phyloP scores from a whole-genome alignment of 352 stramenopile genomes.

The Blastocystis sp. region DNA sequence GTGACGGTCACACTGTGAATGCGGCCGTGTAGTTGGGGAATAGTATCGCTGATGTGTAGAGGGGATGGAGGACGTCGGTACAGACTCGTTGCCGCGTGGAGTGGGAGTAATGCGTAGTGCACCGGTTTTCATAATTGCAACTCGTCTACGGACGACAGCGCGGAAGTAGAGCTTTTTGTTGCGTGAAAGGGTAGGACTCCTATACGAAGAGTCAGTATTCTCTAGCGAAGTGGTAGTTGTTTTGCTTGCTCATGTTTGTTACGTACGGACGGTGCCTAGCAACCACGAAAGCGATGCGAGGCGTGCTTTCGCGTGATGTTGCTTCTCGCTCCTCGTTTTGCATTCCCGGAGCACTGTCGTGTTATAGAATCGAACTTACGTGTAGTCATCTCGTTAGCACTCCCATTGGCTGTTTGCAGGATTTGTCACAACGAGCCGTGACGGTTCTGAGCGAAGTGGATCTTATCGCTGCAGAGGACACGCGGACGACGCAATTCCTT shows the following conservation, averaged over 20 bases:
- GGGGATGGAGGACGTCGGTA: neutral
- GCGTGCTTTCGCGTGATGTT: too few species aligned
- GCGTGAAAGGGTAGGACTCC: neutral
- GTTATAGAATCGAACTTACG: too few species aligned
- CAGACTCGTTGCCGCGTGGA: neutral
- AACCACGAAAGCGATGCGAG: too few species aligned
- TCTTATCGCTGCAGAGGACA: conserved; percentile 26
- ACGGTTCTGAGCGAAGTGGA: neutral
- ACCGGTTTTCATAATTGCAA: neutral
- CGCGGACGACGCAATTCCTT: conserved; percentile 21
- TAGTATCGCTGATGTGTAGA: neutral
- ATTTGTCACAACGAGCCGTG: conserved; percentile 2
- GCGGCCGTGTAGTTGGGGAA: too few species aligned
- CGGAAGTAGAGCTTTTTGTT: neutral
- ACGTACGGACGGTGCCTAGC: neutral
- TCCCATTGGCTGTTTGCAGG: conserved; percentile 25
- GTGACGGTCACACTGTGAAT: too few species aligned
- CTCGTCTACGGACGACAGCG: neutral
- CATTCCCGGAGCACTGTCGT: conserved; percentile 4
- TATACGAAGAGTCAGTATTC: conserved; percentile 22
- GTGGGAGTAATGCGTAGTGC: conserved; percentile 4
- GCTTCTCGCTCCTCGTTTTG: too few species aligned
- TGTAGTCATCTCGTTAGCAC: conserved; percentile 46
- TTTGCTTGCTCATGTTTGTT: conserved; percentile 25
- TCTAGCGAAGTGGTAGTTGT: conserved; percentile 38